phyloP scores from a whole-genome alignment of 192 early-diverging fungal genomes.

The Linderina pennispora region DNA sequence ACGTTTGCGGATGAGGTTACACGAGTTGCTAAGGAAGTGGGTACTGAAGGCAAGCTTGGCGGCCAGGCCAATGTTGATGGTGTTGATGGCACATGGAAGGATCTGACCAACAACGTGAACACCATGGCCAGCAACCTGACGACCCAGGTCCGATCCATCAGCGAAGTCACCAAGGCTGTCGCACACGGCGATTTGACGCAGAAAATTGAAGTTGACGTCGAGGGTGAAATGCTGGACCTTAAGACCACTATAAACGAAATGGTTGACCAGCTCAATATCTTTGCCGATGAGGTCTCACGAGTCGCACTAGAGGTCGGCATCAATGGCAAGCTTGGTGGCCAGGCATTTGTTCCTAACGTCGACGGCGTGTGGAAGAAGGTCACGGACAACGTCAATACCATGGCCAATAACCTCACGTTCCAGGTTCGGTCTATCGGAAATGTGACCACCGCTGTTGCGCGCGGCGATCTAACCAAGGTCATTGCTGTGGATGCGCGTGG shows the following conservation, averaged over 20 bases:
- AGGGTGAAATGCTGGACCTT: constrained; percentile 53
- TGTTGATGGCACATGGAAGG: constrained; percentile 51
- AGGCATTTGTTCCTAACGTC: constrained; percentile 41
- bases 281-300: constrained; percentile 49
- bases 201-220: constrained; percentile 44
- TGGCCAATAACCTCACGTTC: constrained; percentile 50
- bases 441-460: constrained; percentile 55
- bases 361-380: constrained; percentile 10
- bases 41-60: constrained; percentile 62
- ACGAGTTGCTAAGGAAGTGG: constrained; percentile 58
- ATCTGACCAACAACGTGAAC: constrained; percentile 54
- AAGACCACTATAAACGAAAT: constrained; percentile 56
- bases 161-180: constrained; percentile 51
- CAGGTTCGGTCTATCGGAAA: constrained; percentile 50
- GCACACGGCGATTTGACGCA: constrained; percentile 45
- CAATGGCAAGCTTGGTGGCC: constrained; percentile 50
- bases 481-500: constrained; percentile 54
- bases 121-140: constrained; percentile 54
- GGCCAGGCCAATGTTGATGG: constrained; percentile 42
- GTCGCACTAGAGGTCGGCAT: constrained; percentile 52
- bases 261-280: constrained; percentile 49
- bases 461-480: constrained; percentile 45
- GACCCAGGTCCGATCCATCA: constrained; percentile 46
- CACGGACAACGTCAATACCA: constrained; percentile 50
- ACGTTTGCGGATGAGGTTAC: constrained; percentile 54